Percentiles rank a stretch among this genome's conserved stretches.
Conservation (phyloP, 2,329 filamentous ascomycete genomes). For the Fusarium oxysporum region DNA sequence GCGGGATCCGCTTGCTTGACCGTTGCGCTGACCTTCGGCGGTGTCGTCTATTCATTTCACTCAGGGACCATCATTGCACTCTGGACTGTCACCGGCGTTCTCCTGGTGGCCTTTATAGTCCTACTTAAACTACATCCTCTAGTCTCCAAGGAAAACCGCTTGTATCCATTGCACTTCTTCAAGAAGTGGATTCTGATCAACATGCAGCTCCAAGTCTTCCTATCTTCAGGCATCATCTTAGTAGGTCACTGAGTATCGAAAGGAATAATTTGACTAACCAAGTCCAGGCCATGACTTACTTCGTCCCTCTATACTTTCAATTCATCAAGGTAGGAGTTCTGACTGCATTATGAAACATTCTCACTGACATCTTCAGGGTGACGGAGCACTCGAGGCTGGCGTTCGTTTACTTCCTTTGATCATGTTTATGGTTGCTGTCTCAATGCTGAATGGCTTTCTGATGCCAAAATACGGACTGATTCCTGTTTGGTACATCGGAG, state of each 20-base stretch:
- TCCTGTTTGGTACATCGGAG: neutral
- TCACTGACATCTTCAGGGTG: neutral
- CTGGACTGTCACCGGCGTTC: neutral
- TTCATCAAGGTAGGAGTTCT: neutral
- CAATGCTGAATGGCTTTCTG: neutral
- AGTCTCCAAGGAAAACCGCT: neutral
- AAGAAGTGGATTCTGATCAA: neutral
- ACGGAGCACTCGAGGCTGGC: neutral
- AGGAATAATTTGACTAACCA: rapidly evolving
- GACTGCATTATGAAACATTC: rapidly evolving
- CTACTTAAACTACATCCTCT: neutral
- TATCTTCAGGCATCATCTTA: neutral
- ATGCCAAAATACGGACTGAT: neutral
- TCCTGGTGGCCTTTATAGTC: neutral
- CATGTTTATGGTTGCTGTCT: neutral
- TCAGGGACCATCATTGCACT: neutral
- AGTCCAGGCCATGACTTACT: neutral
- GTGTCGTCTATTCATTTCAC: neutral
- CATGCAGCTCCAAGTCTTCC: neutral
- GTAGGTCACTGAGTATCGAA: rapidly evolving
- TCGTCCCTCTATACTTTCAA: neutral
- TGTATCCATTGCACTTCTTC: neutral
- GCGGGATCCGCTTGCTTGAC: conserved; percentile 2
- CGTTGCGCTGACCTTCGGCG: neutral
- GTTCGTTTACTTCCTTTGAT: neutral